Evolutionary conservation across 2,329 filamentous ascomycete genomes (phyloP), one percentile per base, ranked within the genome.

Genomic region (Westerdykella ornata): DNA sequence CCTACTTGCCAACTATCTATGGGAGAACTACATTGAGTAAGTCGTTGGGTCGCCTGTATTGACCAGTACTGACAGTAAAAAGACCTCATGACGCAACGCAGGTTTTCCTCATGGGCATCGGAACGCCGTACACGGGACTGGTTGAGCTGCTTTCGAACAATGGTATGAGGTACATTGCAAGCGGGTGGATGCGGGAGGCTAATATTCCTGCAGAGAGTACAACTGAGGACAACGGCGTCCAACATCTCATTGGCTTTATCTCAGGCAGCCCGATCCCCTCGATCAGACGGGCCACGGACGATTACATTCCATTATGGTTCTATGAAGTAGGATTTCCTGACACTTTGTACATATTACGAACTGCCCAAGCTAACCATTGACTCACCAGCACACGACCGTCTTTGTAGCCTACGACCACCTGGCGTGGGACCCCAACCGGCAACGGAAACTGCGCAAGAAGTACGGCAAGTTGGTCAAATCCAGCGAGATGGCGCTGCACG

Each of bases 1-100:
- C 47, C 82, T 90, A 46, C 71, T 96, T 9, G 80, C 90, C 4
- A 81, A 77, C 45, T 97, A 95, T 58, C 72, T 98, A 12, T 98
- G 92, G 92, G 89, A 96, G 54, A 98, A 98, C 60, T 96, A 96
- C 59, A 80, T 98, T 15, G 86, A 95, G 71, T 79, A 65, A 54
- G 71, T 52, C 13, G 15, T 33, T 17, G 4, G 14, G 7, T 17
- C 19, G 15, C 13, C 3, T 34, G 3, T 12, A 7, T 15, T 3
- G 13, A 18, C 12, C 19, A 8, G 15, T 26, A 47, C 51, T 49
- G 35, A 53, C 31, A 6, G 4, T 6, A 4, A 20, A 34, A 6
- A 67, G 62, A 22, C 81, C 82, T 38, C 76, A 72, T 41, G 72
- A 83, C 2, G 73, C 77, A 0, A 80, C 82, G 5, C 80, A 90